phyloP scores from a whole-genome alignment of 2,329 filamentous ascomycete species.

The Pseudocercospora ulei region DNA sequence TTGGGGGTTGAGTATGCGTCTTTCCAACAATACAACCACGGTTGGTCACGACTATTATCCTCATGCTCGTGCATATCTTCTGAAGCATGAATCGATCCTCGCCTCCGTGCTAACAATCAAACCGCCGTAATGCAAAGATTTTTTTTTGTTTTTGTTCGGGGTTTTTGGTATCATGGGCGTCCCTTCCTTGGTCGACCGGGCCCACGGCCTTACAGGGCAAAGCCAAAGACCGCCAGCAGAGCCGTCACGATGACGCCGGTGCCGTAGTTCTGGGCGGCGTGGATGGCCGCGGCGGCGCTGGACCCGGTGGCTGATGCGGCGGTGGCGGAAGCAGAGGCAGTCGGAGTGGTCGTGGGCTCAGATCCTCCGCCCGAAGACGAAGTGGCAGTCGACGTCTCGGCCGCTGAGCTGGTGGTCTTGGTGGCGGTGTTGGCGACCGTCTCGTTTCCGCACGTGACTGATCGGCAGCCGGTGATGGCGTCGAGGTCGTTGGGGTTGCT shows the following conservation, averaged over 20 bases:
- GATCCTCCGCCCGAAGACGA: constrained; percentile 26
- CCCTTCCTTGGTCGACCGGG: background rate
- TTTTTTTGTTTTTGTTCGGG: no score
- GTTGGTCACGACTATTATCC: constrained; percentile 5
- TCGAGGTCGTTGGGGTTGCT: constrained; percentile 35
- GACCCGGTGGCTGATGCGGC: constrained; percentile 27
- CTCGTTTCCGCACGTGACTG: constrained; percentile 46
- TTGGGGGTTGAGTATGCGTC: no score
- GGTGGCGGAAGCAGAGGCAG: constrained; percentile 30
- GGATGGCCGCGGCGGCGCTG: constrained; percentile 41
- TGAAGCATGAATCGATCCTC: constrained; percentile 8
- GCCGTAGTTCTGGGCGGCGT: constrained; percentile 43
- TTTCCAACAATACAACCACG: constrained; percentile 11
- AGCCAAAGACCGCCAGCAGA: constrained; percentile 48
- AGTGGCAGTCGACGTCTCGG: constrained; percentile 25
- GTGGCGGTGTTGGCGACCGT: constrained; percentile 38
- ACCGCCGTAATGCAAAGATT: constrained; percentile 11
- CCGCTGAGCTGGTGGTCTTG: constrained; percentile 29
- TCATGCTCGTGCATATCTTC: constrained; percentile 8
- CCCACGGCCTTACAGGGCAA: constrained; percentile 44
- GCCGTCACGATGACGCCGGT: constrained; percentile 43
- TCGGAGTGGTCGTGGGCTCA: constrained; percentile 23
- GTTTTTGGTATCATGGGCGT: constrained; percentile 1
- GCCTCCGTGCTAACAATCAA: constrained; percentile 8
- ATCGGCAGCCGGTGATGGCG: constrained; percentile 41